Base-by-base conservation (phyloP, 495 filamentous ascomycete species). In the Wilcoxina mikolae region DNA sequence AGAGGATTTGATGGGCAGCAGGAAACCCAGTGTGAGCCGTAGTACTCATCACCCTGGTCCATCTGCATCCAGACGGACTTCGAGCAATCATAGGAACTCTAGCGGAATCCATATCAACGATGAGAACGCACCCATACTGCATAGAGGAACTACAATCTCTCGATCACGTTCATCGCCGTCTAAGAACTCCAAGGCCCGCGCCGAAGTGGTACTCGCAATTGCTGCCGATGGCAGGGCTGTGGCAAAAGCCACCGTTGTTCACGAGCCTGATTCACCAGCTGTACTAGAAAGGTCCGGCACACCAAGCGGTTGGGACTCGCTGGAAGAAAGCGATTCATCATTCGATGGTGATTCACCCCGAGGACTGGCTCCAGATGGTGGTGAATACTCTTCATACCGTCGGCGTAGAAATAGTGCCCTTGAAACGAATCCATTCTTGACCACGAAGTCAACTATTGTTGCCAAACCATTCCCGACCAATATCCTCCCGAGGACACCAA, bases 301-400 rank as follows among this genome's bases (percentile, higher is more conserved):
- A 22, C 22, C 44, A 10, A 49, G 17, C 28, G 48, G 20, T 20
- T 66, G 58, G 53, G 63, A 66, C 27, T 66, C 63, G 3, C 49
- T 58, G 5, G 63, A 64, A 38, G 62, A 66, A 41, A 66, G 63
- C 31, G 63, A 66, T 57, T 65, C 62, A 15, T 65, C 62, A 20
- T 57, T 65, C 18, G 63, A 66, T 45, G 63, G 60, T 45, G 58
- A 62, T 17, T 46, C 53, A 12, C 62, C 63, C 15, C 59, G 63
- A 31, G 63, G 63, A 17, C 55, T 66, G 39, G 63, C 63, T 4
- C 63, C 63, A 11, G 63, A 65, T 49, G 63, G 63, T 39, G 54
- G 57, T 33, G 62, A 61, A 48, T 66, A 66, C 31, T 47, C 54
- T 29, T 25, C 65, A 12, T 62, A 56, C 46, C 62, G 62, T 4